Evolutionary conservation across 306 rosid genomes (phyloP).

Genomic region (Astragalus glycyphyllos): DNA sequence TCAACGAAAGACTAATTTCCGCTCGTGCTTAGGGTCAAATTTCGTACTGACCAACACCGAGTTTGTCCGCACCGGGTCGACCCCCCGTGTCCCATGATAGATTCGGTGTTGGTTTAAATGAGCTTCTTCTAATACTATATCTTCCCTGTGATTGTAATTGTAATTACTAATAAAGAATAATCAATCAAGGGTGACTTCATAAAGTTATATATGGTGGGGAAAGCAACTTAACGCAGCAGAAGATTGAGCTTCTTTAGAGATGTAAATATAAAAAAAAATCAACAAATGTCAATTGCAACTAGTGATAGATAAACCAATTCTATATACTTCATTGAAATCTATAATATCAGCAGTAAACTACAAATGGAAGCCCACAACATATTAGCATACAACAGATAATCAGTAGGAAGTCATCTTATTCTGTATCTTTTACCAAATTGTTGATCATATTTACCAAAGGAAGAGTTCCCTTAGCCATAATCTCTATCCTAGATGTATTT

Average conservation of each 20-base stretch:
- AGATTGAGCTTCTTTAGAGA: constrained; percentile 24
- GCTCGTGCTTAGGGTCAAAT: no score
- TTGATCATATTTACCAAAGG: constrained; percentile 92
- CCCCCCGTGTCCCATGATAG: no score
- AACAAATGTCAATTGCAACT: constrained; percentile 31
- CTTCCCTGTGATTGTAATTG: no score
- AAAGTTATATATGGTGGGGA: not conserved
- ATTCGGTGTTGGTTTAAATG: no score
- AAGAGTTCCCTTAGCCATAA: constrained; percentile 94
- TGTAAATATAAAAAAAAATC: not conserved
- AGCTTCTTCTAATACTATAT: no score
- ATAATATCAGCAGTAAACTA: constrained; percentile 48
- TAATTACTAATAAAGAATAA: no score
- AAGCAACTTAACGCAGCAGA: constrained; percentile 12
- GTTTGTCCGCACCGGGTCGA: no score
- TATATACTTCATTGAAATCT: constrained; percentile 36
- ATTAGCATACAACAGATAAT: constrained; percentile 55
- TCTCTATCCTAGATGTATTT: constrained; percentile 84
- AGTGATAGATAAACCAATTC: constrained; percentile 9
- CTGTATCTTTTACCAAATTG: constrained; percentile 86
- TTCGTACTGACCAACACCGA: no score
- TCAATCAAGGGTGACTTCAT: not conserved
- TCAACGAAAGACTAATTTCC: no score
- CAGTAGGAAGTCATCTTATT: constrained; percentile 49
- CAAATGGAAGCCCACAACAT: constrained; percentile 42